Percentiles rank a stretch among this genome's conserved stretches.
phyloP scores from a whole-genome alignment of 495 filamentous ascomycete species.

The Penicillium mononematosum region DNA sequence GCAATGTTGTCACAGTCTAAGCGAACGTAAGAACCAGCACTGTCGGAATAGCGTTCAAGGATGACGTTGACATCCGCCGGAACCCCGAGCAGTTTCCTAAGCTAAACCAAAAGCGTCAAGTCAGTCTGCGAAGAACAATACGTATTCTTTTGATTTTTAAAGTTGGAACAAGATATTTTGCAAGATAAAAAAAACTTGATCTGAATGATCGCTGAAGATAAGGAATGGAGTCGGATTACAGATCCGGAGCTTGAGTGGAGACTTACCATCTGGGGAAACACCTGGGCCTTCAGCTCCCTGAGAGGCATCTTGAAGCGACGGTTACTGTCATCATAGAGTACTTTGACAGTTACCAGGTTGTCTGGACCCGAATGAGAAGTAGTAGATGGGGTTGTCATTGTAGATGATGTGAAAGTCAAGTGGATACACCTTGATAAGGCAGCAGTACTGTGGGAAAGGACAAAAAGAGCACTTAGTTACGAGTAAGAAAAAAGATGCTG shows the following conservation, averaged over 20 bases:
- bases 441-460: background rate
- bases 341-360: constrained; percentile 81
- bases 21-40: constrained; percentile 72
- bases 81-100: constrained; percentile 71
- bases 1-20: constrained; percentile 74
- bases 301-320: constrained; percentile 89
- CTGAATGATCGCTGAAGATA: constrained; percentile 22
- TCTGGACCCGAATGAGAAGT: constrained; percentile 52
- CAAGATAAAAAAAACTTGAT: constrained; percentile 11
- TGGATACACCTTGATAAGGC: constrained; percentile 13
- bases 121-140: constrained; percentile 15
- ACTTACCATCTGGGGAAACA: constrained; percentile 85
- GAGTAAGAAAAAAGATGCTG: constrained; percentile 7
- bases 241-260: constrained; percentile 34
- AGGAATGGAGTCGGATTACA: constrained; percentile 23
- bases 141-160: background rate
- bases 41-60: constrained; percentile 96
- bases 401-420: constrained; percentile 16
- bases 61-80: constrained; percentile 63
- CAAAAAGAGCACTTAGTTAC: background rate
- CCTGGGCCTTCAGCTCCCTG: constrained; percentile 72
- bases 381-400: constrained; percentile 36
- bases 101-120: constrained; percentile 49
- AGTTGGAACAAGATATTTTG: background rate
- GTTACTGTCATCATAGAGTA: constrained; percentile 68